Percentiles rank a stretch among this genome's conserved stretches.
phyloP scores from a whole-genome alignment of 2,329 filamentous ascomycete genomes.

The Penicillium polonicum region DNA sequence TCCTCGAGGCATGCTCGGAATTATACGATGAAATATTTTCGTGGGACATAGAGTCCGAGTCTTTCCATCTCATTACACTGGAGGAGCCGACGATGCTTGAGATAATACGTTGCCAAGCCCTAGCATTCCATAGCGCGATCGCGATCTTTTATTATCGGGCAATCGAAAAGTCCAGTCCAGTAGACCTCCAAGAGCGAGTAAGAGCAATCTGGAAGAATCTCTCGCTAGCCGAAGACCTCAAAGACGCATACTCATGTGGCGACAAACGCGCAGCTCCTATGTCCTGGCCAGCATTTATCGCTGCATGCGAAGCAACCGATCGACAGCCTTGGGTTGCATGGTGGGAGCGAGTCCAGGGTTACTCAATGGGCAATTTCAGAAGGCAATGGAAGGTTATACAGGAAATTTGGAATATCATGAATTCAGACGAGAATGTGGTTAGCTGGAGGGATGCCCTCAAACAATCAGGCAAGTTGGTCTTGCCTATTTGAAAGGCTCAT shows the following conservation, averaged over 20 bases:
- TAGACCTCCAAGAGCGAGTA: slow-evolving; percentile 3
- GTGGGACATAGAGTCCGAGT: slow-evolving; percentile 8
- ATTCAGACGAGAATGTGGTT: slow-evolving; percentile 13
- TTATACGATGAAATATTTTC: not conserved
- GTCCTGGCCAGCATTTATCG: slow-evolving; percentile 27
- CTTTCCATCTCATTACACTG: not conserved
- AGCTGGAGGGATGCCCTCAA: slow-evolving; percentile 20
- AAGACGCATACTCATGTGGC: slow-evolving; percentile 10
- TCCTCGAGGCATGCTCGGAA: not conserved
- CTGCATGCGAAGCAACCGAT: slow-evolving; percentile 19
- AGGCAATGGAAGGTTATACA: slow-evolving; percentile 22
- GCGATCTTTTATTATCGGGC: slow-evolving; percentile 19
- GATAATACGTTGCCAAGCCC: slow-evolving; percentile 15
- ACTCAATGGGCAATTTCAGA: slow-evolving; percentile 22
- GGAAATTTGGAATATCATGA: slow-evolving; percentile 20
- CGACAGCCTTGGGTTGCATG: slow-evolving; percentile 20
- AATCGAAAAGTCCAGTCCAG: slow-evolving; percentile 9
- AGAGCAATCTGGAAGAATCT: slow-evolving; percentile 14
- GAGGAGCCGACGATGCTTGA: slow-evolving; percentile 6
- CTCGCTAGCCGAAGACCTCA: slow-evolving; percentile 18
- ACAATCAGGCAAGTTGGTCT: slow-evolving; percentile 15
- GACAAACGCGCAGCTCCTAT: slow-evolving; percentile 20
- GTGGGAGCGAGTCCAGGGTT: slow-evolving; percentile 20
- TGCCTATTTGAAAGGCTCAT: slow-evolving; percentile 17
- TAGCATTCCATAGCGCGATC: slow-evolving; percentile 18